Base-by-base conservation (phyloP, 1,284 basidiomycete species). In the Meripilus lineatus region DNA sequence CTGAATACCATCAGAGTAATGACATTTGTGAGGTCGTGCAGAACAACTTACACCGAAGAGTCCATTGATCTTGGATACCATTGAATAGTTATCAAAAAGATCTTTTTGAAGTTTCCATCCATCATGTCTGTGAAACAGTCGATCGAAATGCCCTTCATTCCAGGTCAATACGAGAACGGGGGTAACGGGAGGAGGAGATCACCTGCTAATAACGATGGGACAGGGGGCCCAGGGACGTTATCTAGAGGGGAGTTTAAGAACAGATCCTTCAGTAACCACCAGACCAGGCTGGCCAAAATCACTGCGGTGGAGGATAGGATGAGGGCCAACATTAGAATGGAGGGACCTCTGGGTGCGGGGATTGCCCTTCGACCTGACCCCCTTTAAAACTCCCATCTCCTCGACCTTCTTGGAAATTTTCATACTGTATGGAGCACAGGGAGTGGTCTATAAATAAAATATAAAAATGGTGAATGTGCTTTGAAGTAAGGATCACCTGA, bases 101-200 rank as follows among this genome's bases (percentile, higher is more conserved):
- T n/a, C 28, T 10, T 30, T 22, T 67, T 69, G 56, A 77, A 76
- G 1, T 78, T 53, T 43, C 70, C 68, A 1, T 61, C 63, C 15
- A 75, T 58, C 45, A 79, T 38, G 11, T 42, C 46, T 48, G 41
- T 7, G 22, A 6, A n/a, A 22, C 32, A 1, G 17, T 6, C 5
- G 5, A 13, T 6, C 30, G 4, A n/a, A 32, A 39, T 36, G 4
- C 7, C 22, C 10, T 17, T 32, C 3, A 23, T 23, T 8, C 1
- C 10, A 20, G 5, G 4, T 20, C 10, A 20, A 17, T 44, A 7
- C 20, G 6, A n/a, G 28, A 10, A 30, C 10, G 10, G 10, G 2
- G 1, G 21, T 7, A 5, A 23, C 5, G 14, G 23, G 38, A 26
- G 13, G 20, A 5, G 13, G n/a, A 11, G n/a, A n/a, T 3, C 32